A percentile compares a stretch with the other conserved stretches of the same genome.
Evolutionary conservation across 805 yeast species (phyloP).

Genomic region (Lipomyces yamanashiensis): DNA sequence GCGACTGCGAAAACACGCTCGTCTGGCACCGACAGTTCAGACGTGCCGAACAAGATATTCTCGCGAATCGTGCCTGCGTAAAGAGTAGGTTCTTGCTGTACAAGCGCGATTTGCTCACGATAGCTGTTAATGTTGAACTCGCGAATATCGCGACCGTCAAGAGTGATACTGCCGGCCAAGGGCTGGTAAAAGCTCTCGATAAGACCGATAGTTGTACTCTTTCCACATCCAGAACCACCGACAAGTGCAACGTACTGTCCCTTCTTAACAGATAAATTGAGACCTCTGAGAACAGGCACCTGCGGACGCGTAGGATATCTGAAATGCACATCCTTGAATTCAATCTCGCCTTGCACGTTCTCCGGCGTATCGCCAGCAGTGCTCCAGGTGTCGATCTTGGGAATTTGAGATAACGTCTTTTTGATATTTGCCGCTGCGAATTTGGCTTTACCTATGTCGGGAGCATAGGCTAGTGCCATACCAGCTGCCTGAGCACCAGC

Average conservation of each 20-base stretch:
- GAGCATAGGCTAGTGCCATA: constrained; percentile 48
- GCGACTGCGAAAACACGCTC: constrained; percentile 55
- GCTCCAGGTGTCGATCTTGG: constrained; percentile 46
- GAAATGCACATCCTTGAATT: constrained; percentile 50
- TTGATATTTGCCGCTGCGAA: constrained; percentile 46
- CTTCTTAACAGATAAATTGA: constrained; percentile 54
- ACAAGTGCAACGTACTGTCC: constrained; percentile 67
- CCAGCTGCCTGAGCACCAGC: constrained; percentile 53
- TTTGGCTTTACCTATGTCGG: constrained; percentile 52
- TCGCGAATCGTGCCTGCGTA: constrained; percentile 61
- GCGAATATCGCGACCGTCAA: constrained; percentile 58
- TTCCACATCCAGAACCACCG: constrained; percentile 70
- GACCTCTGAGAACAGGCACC: constrained; percentile 54
- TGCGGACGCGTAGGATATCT: constrained; percentile 43
- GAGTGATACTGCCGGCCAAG: constrained; percentile 53
- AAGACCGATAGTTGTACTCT: constrained; percentile 61
- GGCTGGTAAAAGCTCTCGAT: constrained; percentile 59
- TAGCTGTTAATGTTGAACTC: constrained; percentile 56
- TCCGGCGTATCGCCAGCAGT: constrained; percentile 38
- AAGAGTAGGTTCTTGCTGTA: constrained; percentile 66
- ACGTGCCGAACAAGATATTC: constrained; percentile 57
- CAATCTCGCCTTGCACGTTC: constrained; percentile 54
- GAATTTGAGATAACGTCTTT: constrained; percentile 43
- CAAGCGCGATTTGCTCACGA: constrained; percentile 59
- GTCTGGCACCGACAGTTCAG: constrained; percentile 46